Evolutionary conservation across 352 stramenopile species (phyloP).

Genomic region (Pythium graminicola): DNA sequence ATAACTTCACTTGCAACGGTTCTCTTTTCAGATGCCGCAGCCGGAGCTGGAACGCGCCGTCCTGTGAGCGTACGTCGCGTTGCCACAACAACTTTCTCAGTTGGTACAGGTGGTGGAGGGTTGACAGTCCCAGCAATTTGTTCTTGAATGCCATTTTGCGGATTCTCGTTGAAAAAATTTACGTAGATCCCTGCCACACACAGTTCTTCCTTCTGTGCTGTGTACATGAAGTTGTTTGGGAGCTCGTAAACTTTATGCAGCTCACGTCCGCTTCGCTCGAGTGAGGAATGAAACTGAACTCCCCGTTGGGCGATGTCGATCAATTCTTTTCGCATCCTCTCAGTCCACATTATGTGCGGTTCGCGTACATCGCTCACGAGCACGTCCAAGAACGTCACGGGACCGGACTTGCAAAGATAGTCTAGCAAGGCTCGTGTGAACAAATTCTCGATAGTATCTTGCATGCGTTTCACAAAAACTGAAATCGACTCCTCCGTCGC

Average conservation of each 20-base stretch:
- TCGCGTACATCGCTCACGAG: conserved; percentile 66
- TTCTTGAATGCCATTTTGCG: conserved; percentile 58
- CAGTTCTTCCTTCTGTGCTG: conserved; percentile 75
- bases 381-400: conserved; percentile 63
- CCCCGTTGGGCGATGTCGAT: conserved; percentile 56
- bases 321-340: conserved; percentile 74
- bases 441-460: conserved; percentile 76
- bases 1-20: conserved; percentile 66
- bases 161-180: conserved; percentile 86
- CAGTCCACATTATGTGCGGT: conserved; percentile 84
- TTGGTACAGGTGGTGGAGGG: conserved; percentile 15
- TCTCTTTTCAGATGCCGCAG: conserved; percentile 33
- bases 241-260: conserved; percentile 74
- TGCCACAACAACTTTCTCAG: conserved; percentile 20
- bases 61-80: conserved; percentile 14
- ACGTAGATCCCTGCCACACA: conserved; percentile 85
- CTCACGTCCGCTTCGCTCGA: conserved; percentile 50
- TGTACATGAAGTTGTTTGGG: conserved; percentile 67
- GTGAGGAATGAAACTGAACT: conserved; percentile 60
- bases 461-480: conserved; percentile 74
- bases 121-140: conserved; percentile 73
- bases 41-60: conserved; percentile 17
- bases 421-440: conserved; percentile 77
- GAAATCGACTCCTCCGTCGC: conserved; percentile 69
- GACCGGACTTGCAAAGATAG: conserved; percentile 51